Base-by-base conservation (phyloP, 2,329 filamentous ascomycete species). In the Sarocladium kiliense region DNA sequence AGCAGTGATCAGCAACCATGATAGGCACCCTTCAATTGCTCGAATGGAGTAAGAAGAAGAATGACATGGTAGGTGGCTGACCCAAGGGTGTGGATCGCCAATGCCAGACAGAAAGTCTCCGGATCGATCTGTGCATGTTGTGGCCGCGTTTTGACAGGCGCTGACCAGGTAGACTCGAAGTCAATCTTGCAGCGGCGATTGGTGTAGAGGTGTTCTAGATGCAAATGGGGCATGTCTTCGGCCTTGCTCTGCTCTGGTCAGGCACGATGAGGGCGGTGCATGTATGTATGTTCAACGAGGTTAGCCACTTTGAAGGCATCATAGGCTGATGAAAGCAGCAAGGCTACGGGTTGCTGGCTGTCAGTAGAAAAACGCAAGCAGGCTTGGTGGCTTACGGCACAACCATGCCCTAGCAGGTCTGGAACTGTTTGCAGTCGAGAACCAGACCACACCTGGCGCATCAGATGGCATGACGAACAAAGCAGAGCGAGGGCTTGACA, bases 81-180 rank as follows among this genome's bases (percentile, higher is more conserved):
- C 47, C 47, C 47, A 51, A 36, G 47, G 30, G 47, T 32, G 47
- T 36, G 47, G 47, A 34, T 51, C 30, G 26, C 26, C 7, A 27
- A 49, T 49, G 47, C 47, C 47, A 51, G 30, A 34, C 26, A 14
- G 36, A 51, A 47, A 51, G 27, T 51, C 47, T 51, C 47, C 47
- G 47, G 47, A 32, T 51, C 30, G 47, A 36, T 32, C 47, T 51
- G 27, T 34, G 9, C 19, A 36, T 21, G 18, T 34, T 36, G 27
- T 34, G 30, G 26, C 44, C 11, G 30, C 19, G 26, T 51, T 44
- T 18, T 51, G 47, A 51, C 47, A 51, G 47, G 18, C 47, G 47
- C 30, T 34, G 26, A n/a, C 18, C 47, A 21, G 47, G 47, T 18
- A 51, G 47, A 27, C 23, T 51, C 47, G 47, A 51, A 51, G 47